Conservation (phyloP, 2,329 filamentous ascomycete genomes). For the Zymoseptoria crescenta region DNA sequence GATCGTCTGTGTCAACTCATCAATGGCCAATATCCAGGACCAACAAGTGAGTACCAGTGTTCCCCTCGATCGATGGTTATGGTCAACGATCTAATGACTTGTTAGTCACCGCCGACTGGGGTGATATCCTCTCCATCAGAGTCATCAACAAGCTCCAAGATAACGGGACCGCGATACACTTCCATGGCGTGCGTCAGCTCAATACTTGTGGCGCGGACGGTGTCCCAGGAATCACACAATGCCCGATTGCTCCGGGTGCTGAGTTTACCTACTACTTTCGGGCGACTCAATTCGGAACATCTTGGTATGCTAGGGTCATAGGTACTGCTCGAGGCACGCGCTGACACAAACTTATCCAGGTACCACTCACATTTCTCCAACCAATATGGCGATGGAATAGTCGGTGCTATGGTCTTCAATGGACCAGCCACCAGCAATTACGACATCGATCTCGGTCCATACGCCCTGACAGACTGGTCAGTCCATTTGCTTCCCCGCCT, state of each 20-base stretch:
- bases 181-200: slow-evolving; percentile 53
- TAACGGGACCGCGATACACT: slow-evolving; percentile 56
- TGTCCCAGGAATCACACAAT: slow-evolving; percentile 34
- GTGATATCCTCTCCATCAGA: slow-evolving; percentile 27
- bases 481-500: slow-evolving; percentile 29
- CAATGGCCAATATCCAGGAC: slow-evolving; percentile 60
- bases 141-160: slow-evolving; percentile 45
- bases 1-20: slow-evolving; percentile 39
- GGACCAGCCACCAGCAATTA: slow-evolving; percentile 51
- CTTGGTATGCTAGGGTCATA: slow-evolving; percentile 32
- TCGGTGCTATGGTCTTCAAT: slow-evolving; percentile 53
- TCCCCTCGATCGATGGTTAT: neutral
- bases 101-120: slow-evolving; percentile 21
- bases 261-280: slow-evolving; percentile 49
- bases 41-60: slow-evolving; percentile 22
- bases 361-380: slow-evolving; percentile 53
- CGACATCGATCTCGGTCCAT: slow-evolving; percentile 53
- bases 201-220: slow-evolving; percentile 48
- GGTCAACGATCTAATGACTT: neutral
- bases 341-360: slow-evolving; percentile 32
- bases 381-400: slow-evolving; percentile 50
- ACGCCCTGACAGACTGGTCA: slow-evolving; percentile 55
- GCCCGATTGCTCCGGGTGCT: slow-evolving; percentile 41
- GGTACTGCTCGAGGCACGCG: too few relatives aligned
- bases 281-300: slow-evolving; percentile 40